These are phyloP conservation scores for Zizania latifolia DNA, from an alignment of 176 grass and related monocot genomes.

Conservation along the genomic window DNA sequence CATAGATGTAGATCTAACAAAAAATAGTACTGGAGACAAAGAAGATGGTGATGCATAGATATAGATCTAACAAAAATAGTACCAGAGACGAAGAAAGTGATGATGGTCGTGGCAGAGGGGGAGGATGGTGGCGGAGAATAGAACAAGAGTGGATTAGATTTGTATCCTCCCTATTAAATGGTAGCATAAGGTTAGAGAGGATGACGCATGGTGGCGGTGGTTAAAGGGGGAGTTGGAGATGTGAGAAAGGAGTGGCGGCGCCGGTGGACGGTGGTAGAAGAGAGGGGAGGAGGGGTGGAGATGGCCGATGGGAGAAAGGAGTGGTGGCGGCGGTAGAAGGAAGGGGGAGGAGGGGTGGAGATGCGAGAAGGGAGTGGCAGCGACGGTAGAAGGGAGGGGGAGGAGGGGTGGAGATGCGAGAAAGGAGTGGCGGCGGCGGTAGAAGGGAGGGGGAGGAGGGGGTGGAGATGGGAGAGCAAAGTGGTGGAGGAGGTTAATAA, in stretches of 20 bases:
- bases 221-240: no score
- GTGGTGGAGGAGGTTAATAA: neutral
- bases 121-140: no score
- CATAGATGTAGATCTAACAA: neutral
- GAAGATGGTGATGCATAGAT: neutral
- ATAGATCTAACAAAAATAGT: neutral
- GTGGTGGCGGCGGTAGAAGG: neutral
- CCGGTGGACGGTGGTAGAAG: accelerated
- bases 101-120: neutral
- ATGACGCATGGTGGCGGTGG: no score
- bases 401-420: neutral
- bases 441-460: neutral
- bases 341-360: neutral
- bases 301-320: neutral
- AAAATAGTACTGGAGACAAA: neutral
- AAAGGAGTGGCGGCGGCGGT: neutral
- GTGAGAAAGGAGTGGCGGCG: neutral
- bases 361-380: neutral
- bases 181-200: no score
- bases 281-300: no score
- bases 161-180: no score
- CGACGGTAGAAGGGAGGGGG: neutral
- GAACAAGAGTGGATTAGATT: no score
- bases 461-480: neutral
- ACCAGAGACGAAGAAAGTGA: neutral